A percentile compares a stretch with the other conserved stretches of the same genome.
Conservation (phyloP, 31 red algal species). For the Odonthalia washingtoniensis region DNA sequence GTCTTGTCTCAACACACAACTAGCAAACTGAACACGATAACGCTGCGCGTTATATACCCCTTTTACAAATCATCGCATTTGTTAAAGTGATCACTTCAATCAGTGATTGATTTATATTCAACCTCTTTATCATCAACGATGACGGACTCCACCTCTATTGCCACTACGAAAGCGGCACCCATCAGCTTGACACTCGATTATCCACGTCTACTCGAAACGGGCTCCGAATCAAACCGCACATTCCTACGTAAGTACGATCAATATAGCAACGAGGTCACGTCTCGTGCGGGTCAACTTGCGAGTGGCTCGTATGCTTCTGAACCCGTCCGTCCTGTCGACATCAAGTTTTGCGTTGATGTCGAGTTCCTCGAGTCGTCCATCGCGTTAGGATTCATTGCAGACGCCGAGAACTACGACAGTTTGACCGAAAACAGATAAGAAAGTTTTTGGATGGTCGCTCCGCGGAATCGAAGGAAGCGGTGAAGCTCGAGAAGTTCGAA, state of each 20-base stretch:
- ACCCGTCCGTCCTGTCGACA: background rate
- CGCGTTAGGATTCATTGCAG: background rate
- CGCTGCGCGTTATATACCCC: conserved; percentile 42
- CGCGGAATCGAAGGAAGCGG: background rate
- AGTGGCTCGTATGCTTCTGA: background rate
- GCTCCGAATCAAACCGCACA: background rate
- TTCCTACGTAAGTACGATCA: conserved; percentile 24
- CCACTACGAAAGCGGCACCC: too few species aligned
- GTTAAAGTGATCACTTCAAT: too few species aligned
- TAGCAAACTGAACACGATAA: too few species aligned
- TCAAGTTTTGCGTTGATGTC: too few species aligned
- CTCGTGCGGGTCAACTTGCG: background rate
- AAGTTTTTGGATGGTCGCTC: conserved; percentile 3
- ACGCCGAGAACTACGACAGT: background rate
- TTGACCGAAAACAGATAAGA: background rate
- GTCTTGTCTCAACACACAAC: too few species aligned
- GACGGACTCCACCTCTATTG: too few species aligned
- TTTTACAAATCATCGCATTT: too few species aligned
- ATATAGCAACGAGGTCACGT: background rate
- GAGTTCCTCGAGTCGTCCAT: conserved; percentile 23
- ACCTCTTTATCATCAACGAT: too few species aligned
- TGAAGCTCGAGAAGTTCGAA: background rate
- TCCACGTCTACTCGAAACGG: background rate
- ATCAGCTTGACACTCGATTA: too few species aligned
- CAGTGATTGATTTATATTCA: too few species aligned